Evolutionary conservation across 768 basidiomycete species (phyloP).

Genomic region (Tulasnella sp.): DNA sequence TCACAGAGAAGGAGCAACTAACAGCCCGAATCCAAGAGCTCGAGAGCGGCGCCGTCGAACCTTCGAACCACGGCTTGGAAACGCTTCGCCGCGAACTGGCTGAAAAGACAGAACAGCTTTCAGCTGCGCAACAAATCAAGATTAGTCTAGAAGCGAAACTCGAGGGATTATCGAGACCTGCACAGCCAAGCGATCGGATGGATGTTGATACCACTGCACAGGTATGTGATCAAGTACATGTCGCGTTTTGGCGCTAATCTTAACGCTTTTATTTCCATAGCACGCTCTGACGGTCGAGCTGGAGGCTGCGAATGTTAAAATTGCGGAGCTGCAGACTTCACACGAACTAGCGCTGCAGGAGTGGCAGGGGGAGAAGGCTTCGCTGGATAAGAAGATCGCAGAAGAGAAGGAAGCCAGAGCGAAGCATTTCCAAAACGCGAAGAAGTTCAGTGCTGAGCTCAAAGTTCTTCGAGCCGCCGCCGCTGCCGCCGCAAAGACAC

Average conservation of each 20-base stretch:
- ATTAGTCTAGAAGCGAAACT: background rate
- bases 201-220: conserved; percentile 1
- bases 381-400: background rate
- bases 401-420: background rate
- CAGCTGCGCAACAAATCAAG: background rate
- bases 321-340: background rate
- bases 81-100: conserved; percentile 4
- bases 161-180: background rate
- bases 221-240: background rate
- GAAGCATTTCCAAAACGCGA: background rate
- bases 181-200: background rate
- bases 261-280: background rate
- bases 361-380: conserved; percentile 1
- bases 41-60: background rate
- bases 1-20: conserved; percentile 5
- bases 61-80: background rate
- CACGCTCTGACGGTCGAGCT: conserved; percentile 4
- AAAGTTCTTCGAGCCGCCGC: background rate
- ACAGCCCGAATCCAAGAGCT: background rate
- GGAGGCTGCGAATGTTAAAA: background rate
- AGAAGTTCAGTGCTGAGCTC: background rate
- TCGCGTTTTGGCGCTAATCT: background rate
- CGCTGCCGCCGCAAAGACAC: background rate
- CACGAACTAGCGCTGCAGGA: background rate
- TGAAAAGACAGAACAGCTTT: background rate